phyloP scores from a whole-genome alignment of 2,329 filamentous ascomycete species.

The Botrytis pseudocinerea region DNA sequence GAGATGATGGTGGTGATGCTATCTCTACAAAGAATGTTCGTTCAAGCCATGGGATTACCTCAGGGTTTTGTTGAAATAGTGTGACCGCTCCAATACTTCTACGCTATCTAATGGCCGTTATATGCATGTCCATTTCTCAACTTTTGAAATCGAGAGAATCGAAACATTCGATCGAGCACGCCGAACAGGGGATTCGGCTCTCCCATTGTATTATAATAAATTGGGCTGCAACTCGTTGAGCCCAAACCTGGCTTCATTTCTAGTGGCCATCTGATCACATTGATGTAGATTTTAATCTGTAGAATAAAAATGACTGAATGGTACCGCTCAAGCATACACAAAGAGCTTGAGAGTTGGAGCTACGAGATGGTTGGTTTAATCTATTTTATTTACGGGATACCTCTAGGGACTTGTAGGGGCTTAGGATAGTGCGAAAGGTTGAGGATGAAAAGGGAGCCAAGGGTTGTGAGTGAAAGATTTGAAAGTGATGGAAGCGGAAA shows the following conservation, averaged over 20 bases:
- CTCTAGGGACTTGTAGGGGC: neutral
- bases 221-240: neutral
- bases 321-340: neutral
- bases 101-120: no score
- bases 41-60: no score
- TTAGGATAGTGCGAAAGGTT: fast-evolving
- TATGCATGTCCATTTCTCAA: no score
- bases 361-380: neutral
- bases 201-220: neutral
- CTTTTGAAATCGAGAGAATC: neutral
- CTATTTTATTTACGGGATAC: neutral
- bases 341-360: neutral
- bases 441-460: neutral
- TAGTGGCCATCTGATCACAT: neutral
- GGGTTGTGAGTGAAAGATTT: neutral
- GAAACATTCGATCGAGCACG: neutral
- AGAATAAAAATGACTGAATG: neutral
- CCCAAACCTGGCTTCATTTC: neutral
- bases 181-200: neutral
- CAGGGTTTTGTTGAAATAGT: no score
- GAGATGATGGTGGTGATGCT: neutral
- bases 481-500: neutral
- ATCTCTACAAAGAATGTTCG: no score
- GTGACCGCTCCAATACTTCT: no score
- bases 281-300: neutral